Evolutionary conservation across 1,284 basidiomycete species (phyloP).

Genomic region (Spongiforma sp.): DNA sequence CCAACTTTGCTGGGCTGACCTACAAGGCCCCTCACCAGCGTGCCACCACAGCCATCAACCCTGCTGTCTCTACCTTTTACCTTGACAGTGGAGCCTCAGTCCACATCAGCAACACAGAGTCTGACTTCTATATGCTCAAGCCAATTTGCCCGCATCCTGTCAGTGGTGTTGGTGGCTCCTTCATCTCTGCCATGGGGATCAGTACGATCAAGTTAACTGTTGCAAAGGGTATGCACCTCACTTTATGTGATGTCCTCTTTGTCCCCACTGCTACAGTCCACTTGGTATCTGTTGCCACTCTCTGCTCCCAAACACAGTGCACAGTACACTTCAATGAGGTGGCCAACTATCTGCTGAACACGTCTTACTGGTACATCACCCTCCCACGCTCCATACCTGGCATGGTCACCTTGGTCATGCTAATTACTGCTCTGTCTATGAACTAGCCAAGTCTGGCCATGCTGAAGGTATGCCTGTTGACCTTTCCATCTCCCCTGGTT

Average conservation of each 20-base stretch:
- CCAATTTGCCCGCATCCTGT: background rate
- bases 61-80: background rate
- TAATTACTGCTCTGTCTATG: background rate
- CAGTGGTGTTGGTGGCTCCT: background rate
- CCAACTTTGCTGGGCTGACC: background rate
- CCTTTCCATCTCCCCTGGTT: background rate
- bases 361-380: background rate
- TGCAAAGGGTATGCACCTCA: background rate
- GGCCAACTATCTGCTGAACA: background rate
- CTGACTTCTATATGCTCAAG: background rate
- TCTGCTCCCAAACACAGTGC: background rate
- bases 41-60: background rate
- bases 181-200: background rate
- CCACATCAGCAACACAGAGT: background rate
- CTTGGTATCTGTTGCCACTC: background rate
- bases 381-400: background rate
- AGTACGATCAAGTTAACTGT: background rate
- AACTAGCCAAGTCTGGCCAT: background rate
- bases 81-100: no score
- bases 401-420: background rate
- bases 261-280: background rate
- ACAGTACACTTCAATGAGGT: background rate
- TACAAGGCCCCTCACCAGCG: background rate
- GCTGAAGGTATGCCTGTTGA: background rate
- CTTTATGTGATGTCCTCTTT: background rate